These are phyloP conservation scores for Fusarium multiceps DNA, from an alignment of 2,329 filamentous ascomycete species.

Conservation along the genomic window DNA sequence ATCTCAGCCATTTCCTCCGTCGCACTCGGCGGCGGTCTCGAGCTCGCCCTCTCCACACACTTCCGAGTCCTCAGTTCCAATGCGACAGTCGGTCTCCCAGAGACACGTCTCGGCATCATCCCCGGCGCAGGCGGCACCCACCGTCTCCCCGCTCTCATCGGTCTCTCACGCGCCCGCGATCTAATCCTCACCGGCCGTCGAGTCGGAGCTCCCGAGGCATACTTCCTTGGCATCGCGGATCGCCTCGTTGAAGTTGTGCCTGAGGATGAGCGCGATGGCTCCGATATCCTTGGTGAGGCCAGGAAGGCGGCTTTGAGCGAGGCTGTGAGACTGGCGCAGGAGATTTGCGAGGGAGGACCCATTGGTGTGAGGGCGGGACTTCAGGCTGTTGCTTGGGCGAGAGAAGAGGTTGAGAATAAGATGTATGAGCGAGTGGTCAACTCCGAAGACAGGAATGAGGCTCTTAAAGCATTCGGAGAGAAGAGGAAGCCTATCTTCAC, in stretches of 20 bases:
- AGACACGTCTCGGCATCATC: conserved; percentile 93
- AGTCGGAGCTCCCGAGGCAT: conserved; percentile 84
- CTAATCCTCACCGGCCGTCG: conserved; percentile 90
- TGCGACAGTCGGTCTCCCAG: conserved; percentile 83
- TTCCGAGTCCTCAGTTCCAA: conserved; percentile 88
- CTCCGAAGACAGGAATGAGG: conserved; percentile 90
- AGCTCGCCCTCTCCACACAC: conserved; percentile 89
- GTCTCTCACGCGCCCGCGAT: conserved; percentile 84
- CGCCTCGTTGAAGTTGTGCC: conserved; percentile 84
- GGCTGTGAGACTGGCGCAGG: conserved; percentile 80
- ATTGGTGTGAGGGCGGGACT: conserved; percentile 84
- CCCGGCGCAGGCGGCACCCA: conserved; percentile 94
- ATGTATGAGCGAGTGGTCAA: conserved; percentile 86
- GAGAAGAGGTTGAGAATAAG: conserved; percentile 83
- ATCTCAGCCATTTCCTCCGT: conserved; percentile 87
- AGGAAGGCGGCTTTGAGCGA: conserved; percentile 77
- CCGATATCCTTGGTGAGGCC: conserved; percentile 65
- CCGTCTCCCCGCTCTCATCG: conserved; percentile 84
- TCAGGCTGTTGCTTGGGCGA: conserved; percentile 78
- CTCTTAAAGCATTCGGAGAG: conserved; percentile 81
- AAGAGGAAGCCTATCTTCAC: conserved; percentile 71
- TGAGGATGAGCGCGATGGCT: conserved; percentile 59
- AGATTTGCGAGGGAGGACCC: conserved; percentile 91
- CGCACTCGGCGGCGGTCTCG: conserved; percentile 92
- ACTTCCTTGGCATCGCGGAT: conserved; percentile 90